Evolutionary conservation across 495 filamentous ascomycete genomes (phyloP).

Genomic region (Annulohypoxylon bovei): DNA sequence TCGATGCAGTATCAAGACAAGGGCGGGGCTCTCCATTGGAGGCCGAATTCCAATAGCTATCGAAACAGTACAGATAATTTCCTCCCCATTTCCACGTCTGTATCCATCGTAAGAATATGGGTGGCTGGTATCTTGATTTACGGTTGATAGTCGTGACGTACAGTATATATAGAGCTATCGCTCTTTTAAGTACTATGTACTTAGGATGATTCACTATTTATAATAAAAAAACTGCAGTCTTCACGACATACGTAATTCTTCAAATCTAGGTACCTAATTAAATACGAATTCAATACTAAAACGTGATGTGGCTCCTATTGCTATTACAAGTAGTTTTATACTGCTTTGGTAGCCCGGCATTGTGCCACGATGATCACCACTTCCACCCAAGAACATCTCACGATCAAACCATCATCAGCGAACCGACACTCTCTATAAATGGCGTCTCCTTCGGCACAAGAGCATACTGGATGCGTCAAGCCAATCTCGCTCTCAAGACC

Average conservation of each 20-base stretch:
- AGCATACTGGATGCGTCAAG: slow-evolving; percentile 61
- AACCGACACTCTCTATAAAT: slow-evolving; percentile 41
- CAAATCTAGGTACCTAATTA: too few relatives aligned
- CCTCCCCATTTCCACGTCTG: not conserved
- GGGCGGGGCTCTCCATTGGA: slow-evolving; percentile 11
- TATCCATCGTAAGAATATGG: not conserved
- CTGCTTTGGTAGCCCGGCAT: not conserved
- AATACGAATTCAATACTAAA: not conserved
- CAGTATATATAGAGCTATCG: slow-evolving; percentile 1
- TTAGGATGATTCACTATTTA: not conserved
- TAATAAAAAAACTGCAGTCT: not conserved
- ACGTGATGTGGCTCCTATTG: not conserved
- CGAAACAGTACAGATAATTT: not conserved
- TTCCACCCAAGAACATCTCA: slow-evolving; percentile 12
- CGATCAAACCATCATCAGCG: slow-evolving; percentile 29
- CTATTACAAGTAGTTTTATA: not conserved
- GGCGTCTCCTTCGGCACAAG: slow-evolving; percentile 50
- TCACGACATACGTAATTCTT: not conserved
- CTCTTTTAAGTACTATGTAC: not conserved
- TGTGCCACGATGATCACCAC: slow-evolving; percentile 27
- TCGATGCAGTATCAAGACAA: slow-evolving; percentile 10
- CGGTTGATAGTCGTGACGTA: not conserved
- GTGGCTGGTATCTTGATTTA: slow-evolving; percentile 1
- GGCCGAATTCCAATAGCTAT: not conserved
- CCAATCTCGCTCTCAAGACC: slow-evolving; percentile 57